Percentiles rank a stretch among this genome's conserved stretches.
Conservation (phyloP, 345 rosid genomes). For the Eucalyptus curtisii region DNA sequence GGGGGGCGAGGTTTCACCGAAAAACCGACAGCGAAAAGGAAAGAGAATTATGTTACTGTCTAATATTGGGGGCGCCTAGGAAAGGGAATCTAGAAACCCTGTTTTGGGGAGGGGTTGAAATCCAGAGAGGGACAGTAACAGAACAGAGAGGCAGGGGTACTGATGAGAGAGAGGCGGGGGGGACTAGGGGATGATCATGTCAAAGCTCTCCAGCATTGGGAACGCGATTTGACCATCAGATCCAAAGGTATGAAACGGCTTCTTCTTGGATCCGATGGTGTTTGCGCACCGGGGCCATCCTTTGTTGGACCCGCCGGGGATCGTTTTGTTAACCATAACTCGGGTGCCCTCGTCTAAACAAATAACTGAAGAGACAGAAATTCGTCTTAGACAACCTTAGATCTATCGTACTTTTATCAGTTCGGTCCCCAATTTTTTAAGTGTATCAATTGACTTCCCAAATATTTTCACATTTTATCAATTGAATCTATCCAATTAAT, state of each 20-base stretch:
- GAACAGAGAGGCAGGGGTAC: not conserved
- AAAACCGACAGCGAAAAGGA: not conserved
- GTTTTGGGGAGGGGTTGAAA: not conserved
- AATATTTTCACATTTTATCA: no score
- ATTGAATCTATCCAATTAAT: accelerated
- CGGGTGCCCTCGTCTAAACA: no score
- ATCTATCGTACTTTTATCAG: accelerated
- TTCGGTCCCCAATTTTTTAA: no score
- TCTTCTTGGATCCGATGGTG: not conserved
- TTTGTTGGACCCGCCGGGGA: no score
- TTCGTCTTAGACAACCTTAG: accelerated
- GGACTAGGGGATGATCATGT: not conserved
- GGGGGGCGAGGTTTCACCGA: not conserved
- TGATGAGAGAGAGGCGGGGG: no score
- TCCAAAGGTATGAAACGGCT: not conserved
- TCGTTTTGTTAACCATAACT: no score
- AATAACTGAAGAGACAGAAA: no score
- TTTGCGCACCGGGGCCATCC: not conserved
- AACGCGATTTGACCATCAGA: not conserved
- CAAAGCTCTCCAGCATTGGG: not conserved
- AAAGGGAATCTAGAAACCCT: not conserved
- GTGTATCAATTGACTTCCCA: no score
- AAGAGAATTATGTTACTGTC: not conserved
- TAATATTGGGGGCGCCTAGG: not conserved
- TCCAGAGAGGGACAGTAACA: not conserved